Conservation (phyloP, 345 rosid genomes). For the Gossypium mustelinum region DNA sequence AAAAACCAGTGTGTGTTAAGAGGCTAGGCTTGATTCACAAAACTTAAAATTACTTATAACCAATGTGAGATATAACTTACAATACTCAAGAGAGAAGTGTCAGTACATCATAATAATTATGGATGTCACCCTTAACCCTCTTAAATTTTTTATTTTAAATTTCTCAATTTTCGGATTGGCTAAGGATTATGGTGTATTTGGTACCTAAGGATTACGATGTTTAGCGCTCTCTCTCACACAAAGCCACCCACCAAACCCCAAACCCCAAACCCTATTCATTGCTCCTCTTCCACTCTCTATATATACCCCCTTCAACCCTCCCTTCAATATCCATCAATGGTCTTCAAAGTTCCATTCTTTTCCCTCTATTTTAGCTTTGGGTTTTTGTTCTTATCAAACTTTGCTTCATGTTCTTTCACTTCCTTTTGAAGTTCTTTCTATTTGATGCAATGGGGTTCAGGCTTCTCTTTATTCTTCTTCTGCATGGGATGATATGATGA, state of each 20-base stretch:
- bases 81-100: no score
- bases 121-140: no score
- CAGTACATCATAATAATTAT: no score
- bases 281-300: background rate
- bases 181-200: conserved; percentile 1
- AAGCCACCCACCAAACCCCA: background rate
- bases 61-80: no score
- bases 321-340: background rate
- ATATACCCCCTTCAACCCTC: background rate
- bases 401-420: background rate
- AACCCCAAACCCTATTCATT: background rate
- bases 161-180: conserved; percentile 16
- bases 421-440: background rate
- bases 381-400: background rate
- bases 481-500: conserved; percentile 1
- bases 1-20: no score
- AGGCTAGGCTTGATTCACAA: no score
- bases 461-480: background rate
- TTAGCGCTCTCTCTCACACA: background rate
- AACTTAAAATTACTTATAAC: no score
- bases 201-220: background rate
- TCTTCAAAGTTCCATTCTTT: background rate
- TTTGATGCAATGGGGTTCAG: conserved; percentile 14
- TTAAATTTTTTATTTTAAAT: no score
- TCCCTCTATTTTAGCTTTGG: background rate